Evolutionary conservation across 768 basidiomycete genomes (phyloP).

Genomic region (Hypsizygus marmoreus): DNA sequence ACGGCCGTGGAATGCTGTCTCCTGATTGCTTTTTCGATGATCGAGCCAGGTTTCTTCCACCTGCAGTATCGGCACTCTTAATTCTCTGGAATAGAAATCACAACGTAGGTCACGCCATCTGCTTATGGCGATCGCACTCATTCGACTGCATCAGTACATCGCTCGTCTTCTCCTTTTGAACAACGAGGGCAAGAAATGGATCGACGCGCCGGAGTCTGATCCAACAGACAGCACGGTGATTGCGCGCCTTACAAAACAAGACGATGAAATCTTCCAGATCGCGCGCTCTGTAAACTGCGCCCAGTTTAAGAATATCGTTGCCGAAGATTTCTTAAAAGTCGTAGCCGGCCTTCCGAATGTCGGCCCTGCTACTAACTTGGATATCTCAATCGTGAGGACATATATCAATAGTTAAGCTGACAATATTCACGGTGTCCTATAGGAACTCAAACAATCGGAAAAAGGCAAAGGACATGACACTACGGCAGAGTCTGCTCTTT

Average conservation of each 20-base stretch:
- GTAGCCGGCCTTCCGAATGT: constrained; percentile 22
- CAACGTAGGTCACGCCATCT: constrained; percentile 23
- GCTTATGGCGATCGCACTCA: no score
- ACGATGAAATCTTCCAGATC: constrained; percentile 26
- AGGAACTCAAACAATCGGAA: constrained; percentile 9
- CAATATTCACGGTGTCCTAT: not conserved
- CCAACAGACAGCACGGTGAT: constrained; percentile 5
- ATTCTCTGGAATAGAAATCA: constrained; percentile 27
- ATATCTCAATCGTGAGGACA: constrained; percentile 15
- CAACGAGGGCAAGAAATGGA: constrained; percentile 21
- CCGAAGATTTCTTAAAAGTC: constrained; percentile 26
- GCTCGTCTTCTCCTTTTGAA: constrained; percentile 20
- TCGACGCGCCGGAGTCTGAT: constrained; percentile 10
- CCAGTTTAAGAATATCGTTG: constrained; percentile 26
- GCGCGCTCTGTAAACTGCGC: constrained; percentile 26
- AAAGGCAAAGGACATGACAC: constrained; percentile 18
- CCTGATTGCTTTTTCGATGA: constrained; percentile 25
- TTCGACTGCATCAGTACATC: constrained; percentile 14
- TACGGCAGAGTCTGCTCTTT: constrained; percentile 16
- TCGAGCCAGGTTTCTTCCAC: constrained; percentile 12
- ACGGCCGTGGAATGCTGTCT: constrained; percentile 22
- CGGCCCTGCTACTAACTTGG: constrained; percentile 16
- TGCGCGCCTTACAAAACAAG: constrained; percentile 15
- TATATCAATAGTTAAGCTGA: not conserved
- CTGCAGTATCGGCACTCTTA: constrained; percentile 17